Conservation (phyloP, 441 rosid species). For the Isatis lusitanica region DNA sequence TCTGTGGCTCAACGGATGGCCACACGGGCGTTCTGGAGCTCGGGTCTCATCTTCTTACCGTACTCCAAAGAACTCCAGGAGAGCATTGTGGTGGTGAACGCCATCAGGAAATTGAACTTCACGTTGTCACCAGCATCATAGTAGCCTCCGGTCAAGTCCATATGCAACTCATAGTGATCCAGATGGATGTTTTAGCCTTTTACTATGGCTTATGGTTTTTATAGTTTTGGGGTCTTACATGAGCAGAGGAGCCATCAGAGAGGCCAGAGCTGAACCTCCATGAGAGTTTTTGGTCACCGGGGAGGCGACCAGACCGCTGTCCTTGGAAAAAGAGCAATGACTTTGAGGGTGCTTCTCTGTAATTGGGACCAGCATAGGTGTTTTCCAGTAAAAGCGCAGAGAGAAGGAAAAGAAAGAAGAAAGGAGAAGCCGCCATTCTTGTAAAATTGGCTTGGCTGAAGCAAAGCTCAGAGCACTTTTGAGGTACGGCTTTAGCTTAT, state of each 20-base stretch:
- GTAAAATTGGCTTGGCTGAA: background rate
- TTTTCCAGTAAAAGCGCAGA: constrained; percentile 23
- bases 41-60: constrained; percentile 56
- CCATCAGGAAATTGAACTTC: constrained; percentile 75
- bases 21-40: constrained; percentile 47
- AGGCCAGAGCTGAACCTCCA: constrained; percentile 91
- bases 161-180: constrained; percentile 40
- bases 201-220: background rate
- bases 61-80: constrained; percentile 68
- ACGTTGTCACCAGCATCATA: constrained; percentile 81
- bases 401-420: constrained; percentile 34
- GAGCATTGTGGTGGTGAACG: constrained; percentile 70
- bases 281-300: constrained; percentile 47
- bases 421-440: constrained; percentile 34
- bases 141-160: constrained; percentile 68
- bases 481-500: background rate
- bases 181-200: background rate
- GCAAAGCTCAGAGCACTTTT: background rate
- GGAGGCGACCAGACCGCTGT: constrained; percentile 84
- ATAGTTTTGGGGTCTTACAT: constrained; percentile 41
- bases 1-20: constrained; percentile 66
- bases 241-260: constrained; percentile 68
- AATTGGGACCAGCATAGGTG: constrained; percentile 58
- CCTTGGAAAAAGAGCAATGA: constrained; percentile 86
- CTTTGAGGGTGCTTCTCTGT: constrained; percentile 77